Evolutionary conservation across 148 eudicot species (phyloP).

Genomic region (Pharnaceum exiguum): DNA sequence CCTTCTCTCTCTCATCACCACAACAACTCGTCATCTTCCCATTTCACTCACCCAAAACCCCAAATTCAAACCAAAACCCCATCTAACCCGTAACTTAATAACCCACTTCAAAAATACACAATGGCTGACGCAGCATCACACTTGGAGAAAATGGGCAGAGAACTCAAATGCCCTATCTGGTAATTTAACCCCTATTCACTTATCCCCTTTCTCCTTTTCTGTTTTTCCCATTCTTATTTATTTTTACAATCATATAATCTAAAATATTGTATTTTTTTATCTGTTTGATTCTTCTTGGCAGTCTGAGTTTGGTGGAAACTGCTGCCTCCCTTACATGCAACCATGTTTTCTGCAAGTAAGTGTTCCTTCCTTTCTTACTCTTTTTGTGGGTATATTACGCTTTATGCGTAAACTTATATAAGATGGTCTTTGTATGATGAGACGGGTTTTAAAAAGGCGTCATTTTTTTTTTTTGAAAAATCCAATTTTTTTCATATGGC

Average conservation of each 20-base stretch:
- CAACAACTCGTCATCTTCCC: background rate
- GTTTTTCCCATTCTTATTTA: background rate
- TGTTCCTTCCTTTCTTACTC: background rate
- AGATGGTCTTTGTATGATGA: no score
- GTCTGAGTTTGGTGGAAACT: slow-evolving; percentile 67
- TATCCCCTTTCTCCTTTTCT: background rate
- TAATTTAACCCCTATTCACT: slow-evolving; percentile 5
- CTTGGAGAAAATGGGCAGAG: slow-evolving; percentile 71
- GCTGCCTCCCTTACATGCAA: slow-evolving; percentile 81
- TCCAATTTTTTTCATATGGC: background rate
- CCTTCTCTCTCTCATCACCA: background rate
- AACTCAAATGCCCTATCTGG: slow-evolving; percentile 93
- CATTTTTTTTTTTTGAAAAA: no score
- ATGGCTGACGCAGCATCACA: slow-evolving; percentile 54
- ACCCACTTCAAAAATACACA: background rate
- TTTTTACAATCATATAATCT: background rate
- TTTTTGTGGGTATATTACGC: background rate
- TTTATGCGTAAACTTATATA: no score
- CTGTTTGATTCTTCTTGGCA: slow-evolving; percentile 31
- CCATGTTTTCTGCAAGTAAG: slow-evolving; percentile 93
- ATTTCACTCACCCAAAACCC: background rate
- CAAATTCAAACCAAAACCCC: background rate
- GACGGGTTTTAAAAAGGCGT: no score
- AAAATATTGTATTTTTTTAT: background rate
- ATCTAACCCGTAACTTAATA: background rate